Evolutionary conservation across 768 basidiomycete genomes (phyloP).

Genomic region (Boletellus emodensis): DNA sequence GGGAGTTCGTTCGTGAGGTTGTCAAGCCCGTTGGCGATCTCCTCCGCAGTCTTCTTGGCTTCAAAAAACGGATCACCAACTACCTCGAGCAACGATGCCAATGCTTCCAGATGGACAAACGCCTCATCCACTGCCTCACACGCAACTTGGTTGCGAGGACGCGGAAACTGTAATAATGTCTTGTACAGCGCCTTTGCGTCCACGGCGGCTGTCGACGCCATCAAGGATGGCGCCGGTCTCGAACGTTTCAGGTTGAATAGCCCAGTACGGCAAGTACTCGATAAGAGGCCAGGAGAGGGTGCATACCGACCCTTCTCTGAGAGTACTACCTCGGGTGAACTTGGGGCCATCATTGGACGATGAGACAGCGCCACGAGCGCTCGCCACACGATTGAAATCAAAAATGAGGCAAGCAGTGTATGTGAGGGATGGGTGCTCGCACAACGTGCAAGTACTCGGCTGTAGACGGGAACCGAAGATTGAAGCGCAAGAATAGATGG

Average conservation of each 20-base stretch:
- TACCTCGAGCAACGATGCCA: slow-evolving; percentile 55
- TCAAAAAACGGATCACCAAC: slow-evolving; percentile 32
- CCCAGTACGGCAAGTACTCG: slow-evolving; percentile 51
- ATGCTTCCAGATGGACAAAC: slow-evolving; percentile 56
- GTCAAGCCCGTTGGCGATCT: slow-evolving; percentile 42
- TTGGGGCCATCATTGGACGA: slow-evolving; percentile 45
- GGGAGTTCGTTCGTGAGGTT: slow-evolving; percentile 61
- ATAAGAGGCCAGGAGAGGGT: slow-evolving; percentile 42
- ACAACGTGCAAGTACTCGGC: slow-evolving; percentile 53
- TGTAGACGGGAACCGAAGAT: slow-evolving; percentile 57
- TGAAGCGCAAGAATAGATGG: slow-evolving; percentile 60
- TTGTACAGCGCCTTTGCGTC: slow-evolving; percentile 65
- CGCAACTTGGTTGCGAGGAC: slow-evolving; percentile 61
- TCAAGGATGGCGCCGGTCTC: slow-evolving; percentile 58
- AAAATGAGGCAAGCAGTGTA: slow-evolving; percentile 58
- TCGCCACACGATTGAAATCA: slow-evolving; percentile 74
- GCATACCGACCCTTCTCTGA: slow-evolving; percentile 41
- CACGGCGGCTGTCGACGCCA: slow-evolving; percentile 41
- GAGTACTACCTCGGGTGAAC: slow-evolving; percentile 33
- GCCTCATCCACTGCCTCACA: slow-evolving; percentile 80
- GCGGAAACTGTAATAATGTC: slow-evolving; percentile 56
- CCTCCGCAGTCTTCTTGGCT: slow-evolving; percentile 19
- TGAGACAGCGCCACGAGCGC: slow-evolving; percentile 67
- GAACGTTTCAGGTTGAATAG: slow-evolving; percentile 69
- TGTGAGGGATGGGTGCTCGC: slow-evolving; percentile 54